These are phyloP conservation scores for Stagonosporopsis cucurbitacearum DNA, from an alignment of 2,329 filamentous ascomycete species.

Conservation along the genomic window DNA sequence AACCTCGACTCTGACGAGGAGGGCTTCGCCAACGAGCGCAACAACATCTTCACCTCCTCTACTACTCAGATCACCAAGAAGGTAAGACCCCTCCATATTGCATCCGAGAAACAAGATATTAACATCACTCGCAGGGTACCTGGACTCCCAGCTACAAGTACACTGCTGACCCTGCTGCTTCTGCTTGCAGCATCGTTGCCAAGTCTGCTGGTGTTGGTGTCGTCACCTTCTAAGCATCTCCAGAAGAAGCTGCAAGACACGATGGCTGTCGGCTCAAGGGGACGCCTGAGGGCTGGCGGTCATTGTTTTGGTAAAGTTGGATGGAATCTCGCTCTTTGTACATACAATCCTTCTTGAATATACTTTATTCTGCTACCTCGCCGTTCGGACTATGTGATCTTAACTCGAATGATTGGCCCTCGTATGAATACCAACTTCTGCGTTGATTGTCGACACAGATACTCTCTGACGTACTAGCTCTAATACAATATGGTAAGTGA, in stretches of 20 bases:
- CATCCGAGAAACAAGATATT: background rate
- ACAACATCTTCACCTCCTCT: slow-evolving; percentile 53
- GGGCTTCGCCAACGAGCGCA: slow-evolving; percentile 54
- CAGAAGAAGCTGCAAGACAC: background rate
- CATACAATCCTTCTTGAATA: slow-evolving; percentile 28
- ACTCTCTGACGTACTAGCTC: too few species aligned
- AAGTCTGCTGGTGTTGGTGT: slow-evolving; percentile 43
- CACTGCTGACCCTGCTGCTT: slow-evolving; percentile 40
- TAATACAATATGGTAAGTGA: too few species aligned
- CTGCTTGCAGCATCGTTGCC: slow-evolving; percentile 34
- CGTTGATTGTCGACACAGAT: too few species aligned
- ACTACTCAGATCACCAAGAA: slow-evolving; percentile 52
- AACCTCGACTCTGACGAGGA: slow-evolving; percentile 63
- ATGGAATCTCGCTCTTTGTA: slow-evolving; percentile 22
- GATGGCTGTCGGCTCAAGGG: background rate
- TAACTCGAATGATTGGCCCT: too few species aligned
- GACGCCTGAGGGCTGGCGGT: background rate
- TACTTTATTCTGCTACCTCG: slow-evolving; percentile 17
- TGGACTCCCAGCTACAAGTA: slow-evolving; percentile 62
- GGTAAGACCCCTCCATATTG: background rate
- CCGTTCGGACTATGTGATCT: background rate
- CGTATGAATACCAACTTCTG: too few species aligned
- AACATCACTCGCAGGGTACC: slow-evolving; percentile 53
- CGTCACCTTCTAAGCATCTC: slow-evolving; percentile 34
- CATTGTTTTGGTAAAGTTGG: background rate